Evolutionary conservation across 2,329 filamentous ascomycete genomes (phyloP), one percentile per base, ranked within the genome.

Genomic region (Aspergillus texensis): DNA sequence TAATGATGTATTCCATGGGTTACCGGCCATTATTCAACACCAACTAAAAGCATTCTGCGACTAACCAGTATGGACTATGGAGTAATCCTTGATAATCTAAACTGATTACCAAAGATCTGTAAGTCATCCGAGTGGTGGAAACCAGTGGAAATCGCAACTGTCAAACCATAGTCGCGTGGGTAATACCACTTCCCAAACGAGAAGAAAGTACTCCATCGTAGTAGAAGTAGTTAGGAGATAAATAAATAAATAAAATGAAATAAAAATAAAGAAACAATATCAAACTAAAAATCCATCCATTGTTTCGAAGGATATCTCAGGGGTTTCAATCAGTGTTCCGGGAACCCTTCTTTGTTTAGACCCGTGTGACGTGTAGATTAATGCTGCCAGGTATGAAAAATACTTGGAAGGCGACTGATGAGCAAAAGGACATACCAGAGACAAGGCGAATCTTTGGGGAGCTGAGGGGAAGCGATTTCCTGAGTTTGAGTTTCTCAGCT

Each of bases 291-390:
- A 45, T 43, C 32, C 8, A 30, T 36, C 48, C 14, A 21, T 28
- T 43, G 58, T 56, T 61, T 61, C 36, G 43, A 56, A 56, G 11
- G 28, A 54, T 41, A 30, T n/a, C 30, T 28, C 52, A 55, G 52
- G 30, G 34, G 58, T 45, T 56, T 61, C 41, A 19, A 28, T 30
- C 24, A 50, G 21, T 61, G 36, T 56, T 48, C 32, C 52, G 32
- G 21, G 30, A 41, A 39, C n/a, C 52, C 30, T 50, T n/a, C 30
- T 61, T 34, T 46, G 39, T 24, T 24, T 16, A 12, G 36, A 12
- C 6, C 32, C 24, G 30, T 58, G 46, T 62, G 56, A 62, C 60
- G 55, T 62, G 60, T 58, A 58, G 36, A 62, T 53, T 62, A 36
- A 52, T 52, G 30, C 34, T 46, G n/a, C 10, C 45, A 53, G 48